A percentile compares a stretch with the other conserved stretches of the same genome.
Conservation (phyloP, 306 rosid species). For the Vigna trinervia region DNA sequence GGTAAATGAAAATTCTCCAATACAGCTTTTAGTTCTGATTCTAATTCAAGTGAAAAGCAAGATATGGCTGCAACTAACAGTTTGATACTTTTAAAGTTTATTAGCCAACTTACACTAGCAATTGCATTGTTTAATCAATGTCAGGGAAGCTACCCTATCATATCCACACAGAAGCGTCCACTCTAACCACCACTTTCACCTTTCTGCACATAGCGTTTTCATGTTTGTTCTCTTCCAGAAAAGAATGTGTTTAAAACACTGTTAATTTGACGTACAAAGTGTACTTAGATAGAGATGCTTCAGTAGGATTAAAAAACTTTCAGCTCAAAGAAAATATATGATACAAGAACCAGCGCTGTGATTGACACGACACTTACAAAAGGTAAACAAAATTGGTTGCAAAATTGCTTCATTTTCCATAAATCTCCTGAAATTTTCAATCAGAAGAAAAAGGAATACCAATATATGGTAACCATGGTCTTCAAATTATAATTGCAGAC, state of each 20-base stretch:
- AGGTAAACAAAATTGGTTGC: not conserved
- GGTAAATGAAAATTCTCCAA: not conserved
- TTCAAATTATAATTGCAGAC: not conserved
- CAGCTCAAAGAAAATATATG: not conserved
- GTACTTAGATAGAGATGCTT: too few species aligned
- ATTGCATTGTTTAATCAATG: not conserved
- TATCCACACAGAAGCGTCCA: constrained; percentile 8
- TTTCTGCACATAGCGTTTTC: not conserved
- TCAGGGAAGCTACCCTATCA: not conserved
- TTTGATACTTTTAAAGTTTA: constrained; percentile 14
- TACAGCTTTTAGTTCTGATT: not conserved
- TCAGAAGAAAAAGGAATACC: not conserved
- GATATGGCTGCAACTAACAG: not conserved
- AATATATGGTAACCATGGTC: not conserved
- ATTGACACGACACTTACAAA: constrained; percentile 12
- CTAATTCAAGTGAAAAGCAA: not conserved
- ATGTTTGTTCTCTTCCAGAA: not conserved
- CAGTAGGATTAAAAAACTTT: not conserved
- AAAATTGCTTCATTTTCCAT: not conserved
- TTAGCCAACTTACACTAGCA: not conserved
- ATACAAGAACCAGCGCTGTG: not conserved
- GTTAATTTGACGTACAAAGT: not conserved
- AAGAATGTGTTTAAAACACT: not conserved
- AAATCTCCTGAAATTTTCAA: not conserved
- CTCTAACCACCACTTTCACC: not conserved